Evolutionary conservation across 441 rosid genomes (phyloP), one percentile per base, ranked within the genome.

Genomic region (Viola pubescens): DNA sequence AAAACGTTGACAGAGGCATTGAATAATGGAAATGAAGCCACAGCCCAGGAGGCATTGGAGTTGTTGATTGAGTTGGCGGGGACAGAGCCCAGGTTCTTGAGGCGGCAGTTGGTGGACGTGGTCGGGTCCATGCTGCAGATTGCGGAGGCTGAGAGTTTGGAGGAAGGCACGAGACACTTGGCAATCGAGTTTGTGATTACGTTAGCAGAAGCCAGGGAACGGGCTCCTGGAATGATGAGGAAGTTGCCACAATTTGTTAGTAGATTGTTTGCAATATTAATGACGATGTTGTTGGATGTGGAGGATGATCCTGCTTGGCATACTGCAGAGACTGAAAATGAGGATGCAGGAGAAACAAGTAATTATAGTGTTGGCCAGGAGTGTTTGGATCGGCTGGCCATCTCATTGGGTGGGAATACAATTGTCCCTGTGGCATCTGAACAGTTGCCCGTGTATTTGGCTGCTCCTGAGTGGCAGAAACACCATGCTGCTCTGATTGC

Each of bases 141-240:
- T 60, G 99, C 91, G 0, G 99, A 90, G 79, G 99, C 99, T 0
- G 96, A 85, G 71, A 80, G 87, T 7, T 74, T 94, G 13, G 99
- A 94, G 75, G 99, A 94, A 68, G 91, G 96, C 46, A 94, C 99
- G 0, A 66, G 99, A 4, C 97, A 94, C 38, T 72, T 94, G 65
- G 99, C 99, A 0, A 76, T 94, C 49, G 99, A 94, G 80, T 94
- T 94, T 73, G 91, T 94, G 59, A 83, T 94, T 0, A 94, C 99
- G 1, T 64, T 91, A 3, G 97, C 98, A 0, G 98, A 91, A 77
- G 98, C 98, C 3, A 81, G 98, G 64, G 98, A 91, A 71, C 84
- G 95, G 57, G 98, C 98, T 4, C 98, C 98, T 0, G 98, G 98
- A 56, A 91, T 94, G 99, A 87, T 94, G 82, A 88, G 99, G 81